phyloP scores from a whole-genome alignment of 139 green algal genomes.

The Trebouxia sp. region DNA sequence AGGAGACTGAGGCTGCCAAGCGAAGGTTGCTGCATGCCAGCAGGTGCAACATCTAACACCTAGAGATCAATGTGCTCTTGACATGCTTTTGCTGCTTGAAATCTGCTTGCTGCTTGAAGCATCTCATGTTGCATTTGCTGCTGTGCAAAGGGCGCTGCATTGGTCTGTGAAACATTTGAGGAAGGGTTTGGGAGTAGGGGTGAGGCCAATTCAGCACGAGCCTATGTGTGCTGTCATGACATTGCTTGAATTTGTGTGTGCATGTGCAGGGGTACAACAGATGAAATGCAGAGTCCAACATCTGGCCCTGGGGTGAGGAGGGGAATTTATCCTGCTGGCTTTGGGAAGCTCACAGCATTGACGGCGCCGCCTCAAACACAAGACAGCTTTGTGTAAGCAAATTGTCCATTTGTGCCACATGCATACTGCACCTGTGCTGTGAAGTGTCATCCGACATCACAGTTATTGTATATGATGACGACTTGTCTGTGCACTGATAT shows the following conservation, averaged over 20 bases:
- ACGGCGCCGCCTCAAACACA: neutral
- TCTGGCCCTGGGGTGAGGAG: neutral
- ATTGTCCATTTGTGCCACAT: neutral
- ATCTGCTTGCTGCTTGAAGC: neutral
- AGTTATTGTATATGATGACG: too few species aligned
- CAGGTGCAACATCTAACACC: neutral
- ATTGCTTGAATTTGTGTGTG: neutral
- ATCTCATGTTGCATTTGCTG: neutral
- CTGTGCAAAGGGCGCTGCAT: neutral
- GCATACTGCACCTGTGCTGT: too few species aligned
- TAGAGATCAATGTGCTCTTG: too few species aligned
- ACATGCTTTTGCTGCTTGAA: neutral
- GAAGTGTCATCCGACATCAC: too few species aligned
- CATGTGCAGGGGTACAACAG: neutral
- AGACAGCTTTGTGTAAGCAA: conserved; percentile 26
- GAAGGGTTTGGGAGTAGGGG: neutral
- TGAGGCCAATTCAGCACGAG: neutral
- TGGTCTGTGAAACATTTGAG: neutral
- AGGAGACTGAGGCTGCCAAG: conserved; percentile 85
- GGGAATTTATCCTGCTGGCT: conserved; percentile 4
- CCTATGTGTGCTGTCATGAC: neutral
- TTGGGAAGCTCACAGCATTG: conserved; percentile 22
- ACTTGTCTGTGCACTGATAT: too few species aligned
- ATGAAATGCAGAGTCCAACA: neutral
- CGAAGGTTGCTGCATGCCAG: conserved; percentile 52